Base-by-base conservation (phyloP, 23 red algal species). In the Pyropia yezoensis region DNA sequence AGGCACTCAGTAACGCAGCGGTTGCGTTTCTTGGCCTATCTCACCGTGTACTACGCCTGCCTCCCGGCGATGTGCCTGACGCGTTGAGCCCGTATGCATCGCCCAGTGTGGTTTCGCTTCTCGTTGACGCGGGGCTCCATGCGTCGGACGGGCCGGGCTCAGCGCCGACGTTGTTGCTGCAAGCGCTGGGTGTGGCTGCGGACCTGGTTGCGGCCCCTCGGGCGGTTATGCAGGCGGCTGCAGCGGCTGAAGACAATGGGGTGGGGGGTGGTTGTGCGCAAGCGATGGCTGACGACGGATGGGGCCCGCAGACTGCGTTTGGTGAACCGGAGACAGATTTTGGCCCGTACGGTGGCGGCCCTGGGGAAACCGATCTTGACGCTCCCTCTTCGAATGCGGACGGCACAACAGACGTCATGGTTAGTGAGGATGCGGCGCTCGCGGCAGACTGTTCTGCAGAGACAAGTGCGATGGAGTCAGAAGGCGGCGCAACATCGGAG, bases 1-100 rank as follows among this genome's bases (percentile, higher is more conserved):
- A 87, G 30, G 76, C 82, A 33, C 75, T 87, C 63, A 63, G 63
- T 13, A 75, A 87, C 49, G 70, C 75, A 0, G 54, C 72, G 3
- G 33, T 57, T 34, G 75, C 82, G 27, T 67, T 87, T 29, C 20
- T 68, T 13, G 82, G 71, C 19, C 15, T 87, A 17, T 63, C 70
- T 4, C 64, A 66, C 20, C 71, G 82, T 2, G 24, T 87, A 18
- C 51, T 87, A 26, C 82, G 76, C 51, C 52, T 87, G 8, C 82
- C 82, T 11, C 39, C 39, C 12, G 39, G 4, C 39, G 71, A 66
- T 22, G 76, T 87, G 33, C 82, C 82, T 1, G 32, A 28, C 49
- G 62, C 54, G 69, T 63, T 87, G 3, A 54, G 63, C 28, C 71
- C 72, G n/a, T 87, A 63, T 47, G 47, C 19, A 22, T 76, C 47